Base-by-base conservation (phyloP, 768 basidiomycete genomes). In the Phaeotremella fagi region DNA sequence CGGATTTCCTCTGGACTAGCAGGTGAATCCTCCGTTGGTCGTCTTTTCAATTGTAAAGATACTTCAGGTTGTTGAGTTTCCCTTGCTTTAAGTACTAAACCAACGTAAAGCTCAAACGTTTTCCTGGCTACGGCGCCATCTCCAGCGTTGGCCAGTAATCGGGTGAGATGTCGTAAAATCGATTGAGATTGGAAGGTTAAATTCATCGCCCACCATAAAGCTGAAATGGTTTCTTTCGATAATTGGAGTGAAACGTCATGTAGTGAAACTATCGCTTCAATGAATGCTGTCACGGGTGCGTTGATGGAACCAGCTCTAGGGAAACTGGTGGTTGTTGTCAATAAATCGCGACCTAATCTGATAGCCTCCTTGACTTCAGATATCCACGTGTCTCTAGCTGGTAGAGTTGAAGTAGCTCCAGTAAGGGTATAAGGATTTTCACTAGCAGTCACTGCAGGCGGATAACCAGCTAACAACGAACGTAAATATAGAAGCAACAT, bases 161-260 rank as follows among this genome's bases (percentile, higher is more conserved):
- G 83, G 25, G 83, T 82, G 79, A 97, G 84, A 72, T 95, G 88
- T 0, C 92, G 84, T 50, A 88, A 81, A 6, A 97, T 77, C 7
- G 84, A 82, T 55, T 85, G 86, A 0, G 88, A 92, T 68, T 95
- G 91, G 79, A 97, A 95, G 0, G 94, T 98, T 20, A 91, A 80
- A 20, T 85, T 83, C 7, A 90, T 91, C 0, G 90, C 86, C 90
- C 90, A 91, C 87, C 90, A 94, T 1, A 97, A 80, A 20, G 90
- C 87, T 88, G 71, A 28, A 26, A 54, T 61, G 5, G 61, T 60
- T 25, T 61, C 48, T 37, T 33, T 29, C 12, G 49, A 54, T 7
- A 68, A 48, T 12, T 55, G 49, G 7, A 27, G 45, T 2, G 44
- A 23, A 41, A 36, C 50, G 23, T 66, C 62, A 24, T 48, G 52